These are phyloP conservation scores for Apium graveolens DNA, from an alignment of 129 eudicot genomes.

Conservation along the genomic window DNA sequence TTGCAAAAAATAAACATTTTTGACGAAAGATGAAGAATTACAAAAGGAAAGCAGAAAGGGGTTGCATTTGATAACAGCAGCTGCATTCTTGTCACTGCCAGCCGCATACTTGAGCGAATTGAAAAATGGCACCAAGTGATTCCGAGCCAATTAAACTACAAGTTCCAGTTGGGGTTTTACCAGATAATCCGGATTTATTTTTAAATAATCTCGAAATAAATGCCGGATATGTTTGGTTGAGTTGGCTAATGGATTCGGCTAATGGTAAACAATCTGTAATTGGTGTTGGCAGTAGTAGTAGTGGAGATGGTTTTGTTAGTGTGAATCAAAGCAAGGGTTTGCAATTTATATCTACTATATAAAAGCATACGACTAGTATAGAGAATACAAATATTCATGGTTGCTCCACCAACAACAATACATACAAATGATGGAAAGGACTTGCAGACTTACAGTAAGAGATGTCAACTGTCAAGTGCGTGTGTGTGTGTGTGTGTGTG, in stretches of 20 bases:
- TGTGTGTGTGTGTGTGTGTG: too few relatives aligned
- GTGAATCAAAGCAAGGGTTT: not conserved
- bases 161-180: not conserved
- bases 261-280: not conserved
- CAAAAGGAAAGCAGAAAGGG: not conserved
- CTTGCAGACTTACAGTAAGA: too few relatives aligned
- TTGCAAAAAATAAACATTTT: not conserved
- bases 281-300: not conserved
- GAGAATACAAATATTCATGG: too few relatives aligned
- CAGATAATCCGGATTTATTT: not conserved
- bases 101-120: not conserved
- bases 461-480: too few relatives aligned
- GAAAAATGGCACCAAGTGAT: not conserved
- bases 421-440: too few relatives aligned
- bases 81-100: not conserved
- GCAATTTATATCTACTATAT: not conserved
- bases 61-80: not conserved
- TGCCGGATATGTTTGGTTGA: too few relatives aligned
- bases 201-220: not conserved
- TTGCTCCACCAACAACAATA: too few relatives aligned
- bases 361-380: too few relatives aligned
- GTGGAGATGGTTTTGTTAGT: not conserved
- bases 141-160: not conserved
- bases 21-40: not conserved
- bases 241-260: not conserved